Evolutionary conservation across 352 stramenopile genomes (phyloP), one percentile per base, ranked within the genome.

Genomic region (Thraustochytrium sp.): DNA sequence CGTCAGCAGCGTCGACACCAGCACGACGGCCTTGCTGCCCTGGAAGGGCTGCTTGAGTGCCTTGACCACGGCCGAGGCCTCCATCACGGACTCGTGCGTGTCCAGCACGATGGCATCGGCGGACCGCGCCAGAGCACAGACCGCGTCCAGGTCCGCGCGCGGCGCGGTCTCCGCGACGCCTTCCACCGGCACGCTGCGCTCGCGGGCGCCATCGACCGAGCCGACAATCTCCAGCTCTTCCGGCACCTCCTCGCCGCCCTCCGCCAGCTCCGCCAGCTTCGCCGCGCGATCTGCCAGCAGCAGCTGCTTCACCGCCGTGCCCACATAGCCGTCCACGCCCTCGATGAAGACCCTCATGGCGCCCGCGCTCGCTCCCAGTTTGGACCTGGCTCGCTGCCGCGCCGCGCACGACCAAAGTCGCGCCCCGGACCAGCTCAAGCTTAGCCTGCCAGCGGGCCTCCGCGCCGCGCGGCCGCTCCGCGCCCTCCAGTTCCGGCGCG

Each of bases 311-410:
- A 80, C 68, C 23, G 68, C 68, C 31, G 9, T 53, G 68, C 68
- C 68, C 13, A 80, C 68, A 51, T 49, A 80, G 44, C 68, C 68
- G 31, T 80, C 68, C 16, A 80, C 46, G 51, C 68, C 68, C 44
- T 80, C 68, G 68, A 80, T 80, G 68, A 80, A 80, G 68, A 80
- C 68, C n/a, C 53, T 23, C 68, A 80, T 80, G 11, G 34, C 26
- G 34, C 5, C 5, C n/a, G n/a, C n/a, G n/a, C n/a, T n/a, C n/a
- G n/a, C n/a, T n/a, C n/a, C n/a, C n/a, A n/a, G n/a, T n/a, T n/a
- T n/a, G n/a, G n/a, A n/a, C n/a, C n/a, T n/a, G n/a, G n/a, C n/a
- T n/a, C n/a, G n/a, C n/a, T n/a, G n/a, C n/a, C n/a, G n/a, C n/a
- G n/a, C n/a, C n/a, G n/a, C n/a, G n/a, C n/a, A n/a, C n/a, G n/a